Evolutionary conservation across 805 yeast species (phyloP).

Genomic region (Yarrowia sp.): DNA sequence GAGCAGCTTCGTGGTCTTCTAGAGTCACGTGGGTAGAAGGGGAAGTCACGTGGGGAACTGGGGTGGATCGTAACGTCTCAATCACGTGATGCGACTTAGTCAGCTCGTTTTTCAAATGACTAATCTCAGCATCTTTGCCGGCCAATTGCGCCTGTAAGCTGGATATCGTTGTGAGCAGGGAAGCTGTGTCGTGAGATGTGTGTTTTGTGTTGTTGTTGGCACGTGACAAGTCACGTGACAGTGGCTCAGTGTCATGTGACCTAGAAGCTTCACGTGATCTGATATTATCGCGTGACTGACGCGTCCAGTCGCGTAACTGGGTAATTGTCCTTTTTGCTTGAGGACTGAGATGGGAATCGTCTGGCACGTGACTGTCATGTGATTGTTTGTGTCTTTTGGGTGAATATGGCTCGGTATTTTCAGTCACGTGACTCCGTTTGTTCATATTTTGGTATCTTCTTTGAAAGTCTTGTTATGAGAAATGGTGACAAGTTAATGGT

Average conservation of each 20-base stretch:
- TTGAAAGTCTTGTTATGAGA: background rate
- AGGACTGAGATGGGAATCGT: background rate
- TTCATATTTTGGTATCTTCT: background rate
- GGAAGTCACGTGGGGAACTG: no score
- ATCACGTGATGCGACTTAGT: background rate
- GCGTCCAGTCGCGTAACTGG: background rate
- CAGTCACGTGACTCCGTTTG: background rate
- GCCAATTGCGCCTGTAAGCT: background rate
- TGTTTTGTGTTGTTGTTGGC: background rate
- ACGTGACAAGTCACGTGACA: no score
- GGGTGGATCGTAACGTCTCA: background rate
- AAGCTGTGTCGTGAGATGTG: background rate
- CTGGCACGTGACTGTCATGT: background rate
- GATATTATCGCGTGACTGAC: background rate
- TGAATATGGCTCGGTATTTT: no score
- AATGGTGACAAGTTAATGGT: background rate
- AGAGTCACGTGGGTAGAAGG: background rate
- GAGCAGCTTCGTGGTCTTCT: background rate
- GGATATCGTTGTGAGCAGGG: background rate
- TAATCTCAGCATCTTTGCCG: slow-evolving; percentile 1
- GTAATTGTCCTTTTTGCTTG: background rate
- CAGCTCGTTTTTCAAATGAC: slow-evolving; percentile 1
- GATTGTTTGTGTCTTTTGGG: no score
- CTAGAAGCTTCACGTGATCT: background rate
- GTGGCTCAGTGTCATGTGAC: background rate